Percentiles rank a stretch among this genome's conserved stretches.
These are phyloP conservation scores for Guillardia theta DNA, from an alignment of 78 protist species.

Conservation along the genomic window DNA sequence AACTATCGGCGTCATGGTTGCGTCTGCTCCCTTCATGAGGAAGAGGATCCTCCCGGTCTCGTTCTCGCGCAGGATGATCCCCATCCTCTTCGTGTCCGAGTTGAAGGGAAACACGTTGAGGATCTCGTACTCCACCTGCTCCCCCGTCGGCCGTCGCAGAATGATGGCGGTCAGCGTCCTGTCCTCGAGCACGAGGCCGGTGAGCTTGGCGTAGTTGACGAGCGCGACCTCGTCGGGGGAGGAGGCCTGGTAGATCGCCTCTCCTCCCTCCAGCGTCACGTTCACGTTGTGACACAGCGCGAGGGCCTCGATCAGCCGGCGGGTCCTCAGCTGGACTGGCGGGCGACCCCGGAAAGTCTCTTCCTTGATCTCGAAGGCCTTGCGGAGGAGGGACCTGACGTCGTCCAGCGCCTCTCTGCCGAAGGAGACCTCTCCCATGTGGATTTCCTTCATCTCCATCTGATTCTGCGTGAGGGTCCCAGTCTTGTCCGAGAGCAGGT, in stretches of 20 bases:
- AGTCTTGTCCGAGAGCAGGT: constrained; percentile 96
- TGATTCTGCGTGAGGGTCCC: constrained; percentile 94
- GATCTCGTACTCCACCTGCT: constrained; percentile 66
- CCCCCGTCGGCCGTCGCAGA: constrained; percentile 61
- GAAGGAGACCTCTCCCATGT: constrained; percentile 62
- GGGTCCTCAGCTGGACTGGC: neutral
- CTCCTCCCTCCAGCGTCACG: constrained; percentile 16
- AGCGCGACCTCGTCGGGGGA: constrained; percentile 97
- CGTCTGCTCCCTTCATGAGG: constrained; percentile 92
- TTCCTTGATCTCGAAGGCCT: neutral
- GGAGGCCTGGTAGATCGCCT: constrained; percentile 78
- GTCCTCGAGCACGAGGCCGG: constrained; percentile 69
- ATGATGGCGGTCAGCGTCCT: constrained; percentile 55
- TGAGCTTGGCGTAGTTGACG: constrained; percentile 85
- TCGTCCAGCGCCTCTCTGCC: constrained; percentile 66
- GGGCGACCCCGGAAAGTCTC: neutral
- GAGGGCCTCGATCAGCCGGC: constrained; percentile 47
- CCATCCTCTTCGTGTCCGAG: constrained; percentile 94
- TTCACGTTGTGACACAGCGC: constrained; percentile 96
- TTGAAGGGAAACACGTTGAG: constrained; percentile 92
- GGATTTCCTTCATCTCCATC: constrained; percentile 29
- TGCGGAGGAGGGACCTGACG: neutral
- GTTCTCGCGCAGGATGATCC: constrained; percentile 84
- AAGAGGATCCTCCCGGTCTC: constrained; percentile 65
- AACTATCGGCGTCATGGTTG: constrained; percentile 67